Base-by-base conservation (phyloP, 2,329 filamentous ascomycete species). In the Phialophora expanda region DNA sequence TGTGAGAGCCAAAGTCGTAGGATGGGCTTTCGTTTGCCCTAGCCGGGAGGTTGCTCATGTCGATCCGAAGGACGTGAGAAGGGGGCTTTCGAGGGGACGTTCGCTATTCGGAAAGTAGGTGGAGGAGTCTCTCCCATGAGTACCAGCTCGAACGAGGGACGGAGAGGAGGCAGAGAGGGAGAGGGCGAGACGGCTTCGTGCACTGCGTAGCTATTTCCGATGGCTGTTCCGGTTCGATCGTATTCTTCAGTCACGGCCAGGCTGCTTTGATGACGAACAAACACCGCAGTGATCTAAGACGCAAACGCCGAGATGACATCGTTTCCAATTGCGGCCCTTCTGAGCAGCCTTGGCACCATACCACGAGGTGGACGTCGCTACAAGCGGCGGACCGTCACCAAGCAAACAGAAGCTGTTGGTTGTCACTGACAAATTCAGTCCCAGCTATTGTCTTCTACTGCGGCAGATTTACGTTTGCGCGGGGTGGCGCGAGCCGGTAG, bases 41-140 rank as follows among this genome's bases (percentile, higher is more conserved):
- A 63, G 32, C 61, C 69, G 48, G 67, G 67, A 57, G 69, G 69
- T 62, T 68, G 68, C 62, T 70, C 69, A 71, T 71, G 64, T 62
- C 67, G 69, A 62, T 66, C 48, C 7, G 44, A 34, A 24, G 50
- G 26, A 41, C 14, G 51, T 14, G 50, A 62, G 56, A 58, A 56
- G 22, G 55, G 50, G 28, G 53, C 51, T 28, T 44, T 56, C 28
- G 57, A 41, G 56, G 59, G 46, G 22, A 30, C 26, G 46, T n/a
- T 34, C n/a, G n/a, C 46, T 53, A 51, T 9, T 12, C 24, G 56
- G 30, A 54, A 54, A 48, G 38, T 41, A 44, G 60, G 67, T 64
- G 61, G 60, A 67, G 38, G 65, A 51, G 48, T 51, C 48, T 59
- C 65, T 67, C 48, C 44, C 34, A 56, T 57, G 53, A 38, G 24